A percentile compares a stretch with the other conserved stretches of the same genome.
Conservation (phyloP, 2,329 filamentous ascomycete genomes). For the Aspergillus sp. region DNA sequence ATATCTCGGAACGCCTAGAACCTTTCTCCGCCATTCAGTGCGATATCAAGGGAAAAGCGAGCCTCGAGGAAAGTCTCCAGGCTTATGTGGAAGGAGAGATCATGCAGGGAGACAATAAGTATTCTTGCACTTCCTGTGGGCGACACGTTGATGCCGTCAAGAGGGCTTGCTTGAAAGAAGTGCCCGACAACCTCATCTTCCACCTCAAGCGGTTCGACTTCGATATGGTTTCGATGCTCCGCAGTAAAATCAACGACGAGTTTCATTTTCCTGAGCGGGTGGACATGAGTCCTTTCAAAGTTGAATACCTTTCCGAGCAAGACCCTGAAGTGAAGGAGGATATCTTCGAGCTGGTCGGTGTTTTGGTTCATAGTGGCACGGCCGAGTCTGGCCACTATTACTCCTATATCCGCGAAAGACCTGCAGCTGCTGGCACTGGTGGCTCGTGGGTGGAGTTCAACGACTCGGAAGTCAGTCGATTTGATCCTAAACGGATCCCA, state of each 20-base stretch:
- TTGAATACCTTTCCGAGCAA: constrained; percentile 74
- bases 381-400: constrained; percentile 97
- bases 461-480: constrained; percentile 75
- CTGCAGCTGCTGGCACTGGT: constrained; percentile 46
- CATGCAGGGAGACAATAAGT: constrained; percentile 99
- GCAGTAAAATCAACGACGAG: constrained; percentile 92
- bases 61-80: constrained; percentile 80
- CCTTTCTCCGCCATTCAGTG: constrained; percentile 94
- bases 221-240: constrained; percentile 63
- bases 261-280: constrained; percentile 84
- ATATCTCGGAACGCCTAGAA: constrained; percentile 88
- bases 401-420: constrained; percentile 84
- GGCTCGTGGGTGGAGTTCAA: constrained; percentile 87
- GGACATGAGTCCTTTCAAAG: constrained; percentile 85
- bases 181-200: constrained; percentile 92
- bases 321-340: constrained; percentile 61
- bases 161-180: constrained; percentile 83
- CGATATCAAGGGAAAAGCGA: constrained; percentile 89
- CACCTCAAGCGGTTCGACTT: constrained; percentile 70
- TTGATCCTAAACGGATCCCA: constrained; percentile 72
- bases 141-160: constrained; percentile 91
- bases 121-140: constrained; percentile 90
- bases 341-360: constrained; percentile 88
- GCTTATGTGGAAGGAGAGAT: constrained; percentile 96
- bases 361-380: constrained; percentile 89